A percentile compares a stretch with the other conserved stretches of the same genome.
phyloP scores from a whole-genome alignment of 371 early-diverging fungal genomes.

The Rhizopus sp. region DNA sequence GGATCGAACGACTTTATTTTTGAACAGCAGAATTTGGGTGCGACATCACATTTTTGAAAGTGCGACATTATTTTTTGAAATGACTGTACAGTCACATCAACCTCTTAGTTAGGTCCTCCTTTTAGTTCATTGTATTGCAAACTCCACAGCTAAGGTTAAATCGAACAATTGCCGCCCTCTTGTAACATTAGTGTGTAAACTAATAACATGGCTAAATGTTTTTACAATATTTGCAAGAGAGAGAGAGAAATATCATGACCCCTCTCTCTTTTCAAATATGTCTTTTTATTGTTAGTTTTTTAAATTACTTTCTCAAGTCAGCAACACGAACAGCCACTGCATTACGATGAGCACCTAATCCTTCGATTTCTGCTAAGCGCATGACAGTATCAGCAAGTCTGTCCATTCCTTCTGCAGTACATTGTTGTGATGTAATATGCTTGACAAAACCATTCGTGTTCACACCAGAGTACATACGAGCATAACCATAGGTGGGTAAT shows the following conservation, averaged over 20 bases:
- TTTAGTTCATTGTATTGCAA: no score
- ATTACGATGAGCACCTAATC: constrained; percentile 93
- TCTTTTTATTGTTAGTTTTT: neutral
- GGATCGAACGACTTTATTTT: constrained; percentile 14
- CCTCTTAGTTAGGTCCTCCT: no score
- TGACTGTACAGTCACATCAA: constrained; percentile 8
- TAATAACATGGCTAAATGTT: no score
- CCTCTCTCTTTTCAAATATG: no score
- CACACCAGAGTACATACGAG: constrained; percentile 97
- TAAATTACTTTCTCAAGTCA: constrained; percentile 55
- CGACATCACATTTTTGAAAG: constrained; percentile 20
- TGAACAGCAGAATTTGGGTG: neutral
- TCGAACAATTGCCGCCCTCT: no score
- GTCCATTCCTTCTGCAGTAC: constrained; percentile 88
- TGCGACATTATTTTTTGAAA: constrained; percentile 21
- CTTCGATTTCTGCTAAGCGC: constrained; percentile 93
- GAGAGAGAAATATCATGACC: no score
- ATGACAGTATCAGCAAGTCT: constrained; percentile 87
- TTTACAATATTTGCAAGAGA: no score
- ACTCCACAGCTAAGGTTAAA: no score
- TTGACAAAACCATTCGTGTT: constrained; percentile 94
- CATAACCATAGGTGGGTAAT: constrained; percentile 96
- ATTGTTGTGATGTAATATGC: constrained; percentile 92
- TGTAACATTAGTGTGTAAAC: no score
- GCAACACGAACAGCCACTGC: constrained; percentile 91